These are phyloP conservation scores for Penicillium sp. DNA, from an alignment of 2,329 filamentous ascomycete species.

Conservation along the genomic window DNA sequence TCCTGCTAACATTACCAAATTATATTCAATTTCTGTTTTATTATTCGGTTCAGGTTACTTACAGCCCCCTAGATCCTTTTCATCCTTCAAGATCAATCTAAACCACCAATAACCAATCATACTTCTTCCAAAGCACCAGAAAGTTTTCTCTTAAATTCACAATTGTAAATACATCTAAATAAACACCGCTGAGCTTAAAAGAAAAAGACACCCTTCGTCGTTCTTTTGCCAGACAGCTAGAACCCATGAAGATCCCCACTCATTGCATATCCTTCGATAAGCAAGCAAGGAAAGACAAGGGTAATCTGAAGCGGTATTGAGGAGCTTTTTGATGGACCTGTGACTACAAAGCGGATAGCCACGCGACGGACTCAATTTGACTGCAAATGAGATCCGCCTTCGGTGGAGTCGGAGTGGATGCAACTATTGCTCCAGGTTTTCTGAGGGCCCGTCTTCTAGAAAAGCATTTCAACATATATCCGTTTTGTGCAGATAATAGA, in stretches of 20 bases:
- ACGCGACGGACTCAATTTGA: slow-evolving; percentile 19
- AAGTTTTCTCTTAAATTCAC: background rate
- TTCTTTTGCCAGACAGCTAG: background rate
- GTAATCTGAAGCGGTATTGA: slow-evolving; percentile 17
- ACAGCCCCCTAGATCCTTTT: background rate
- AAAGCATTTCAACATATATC: slow-evolving; percentile 10
- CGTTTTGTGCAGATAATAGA: slow-evolving; percentile 3
- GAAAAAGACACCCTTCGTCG: background rate
- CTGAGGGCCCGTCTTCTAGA: slow-evolving; percentile 17
- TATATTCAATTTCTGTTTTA: background rate
- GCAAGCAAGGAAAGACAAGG: background rate
- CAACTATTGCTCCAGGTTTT: slow-evolving; percentile 25
- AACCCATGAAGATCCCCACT: background rate
- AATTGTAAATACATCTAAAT: background rate
- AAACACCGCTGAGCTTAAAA: background rate
- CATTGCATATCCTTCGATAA: slow-evolving; percentile 9
- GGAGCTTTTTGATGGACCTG: background rate
- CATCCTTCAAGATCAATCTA: background rate
- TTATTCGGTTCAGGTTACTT: background rate
- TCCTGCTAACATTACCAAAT: background rate
- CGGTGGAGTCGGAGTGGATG: slow-evolving; percentile 25
- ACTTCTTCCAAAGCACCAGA: background rate
- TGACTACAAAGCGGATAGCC: slow-evolving; percentile 6
- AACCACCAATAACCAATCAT: background rate
- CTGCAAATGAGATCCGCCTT: slow-evolving; percentile 26